Percentiles rank a stretch among this genome's conserved stretches.
These are phyloP conservation scores for Blastomyces gilchristii DNA, from an alignment of 2,329 filamentous ascomycete species.

Conservation along the genomic window DNA sequence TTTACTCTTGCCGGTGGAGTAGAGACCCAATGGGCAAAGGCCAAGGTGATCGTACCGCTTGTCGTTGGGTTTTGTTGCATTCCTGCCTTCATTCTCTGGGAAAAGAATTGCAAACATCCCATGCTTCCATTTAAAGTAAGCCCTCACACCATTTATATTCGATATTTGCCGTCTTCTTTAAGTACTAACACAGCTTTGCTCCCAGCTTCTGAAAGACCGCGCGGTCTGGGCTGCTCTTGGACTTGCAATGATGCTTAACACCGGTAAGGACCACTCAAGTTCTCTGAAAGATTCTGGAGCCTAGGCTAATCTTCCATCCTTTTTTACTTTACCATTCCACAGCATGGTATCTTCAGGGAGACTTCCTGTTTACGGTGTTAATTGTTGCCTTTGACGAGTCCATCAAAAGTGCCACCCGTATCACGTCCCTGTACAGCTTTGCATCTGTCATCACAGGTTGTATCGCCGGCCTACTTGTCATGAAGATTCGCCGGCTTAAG, in stretches of 20 bases:
- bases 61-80: conserved; percentile 42
- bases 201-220: conserved; percentile 49
- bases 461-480: conserved; percentile 48
- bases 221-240: conserved; percentile 54
- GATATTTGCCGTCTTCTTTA: not conserved
- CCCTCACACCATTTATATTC: not conserved
- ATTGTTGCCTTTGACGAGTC: conserved; percentile 52
- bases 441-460: conserved; percentile 49
- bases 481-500: conserved; percentile 50
- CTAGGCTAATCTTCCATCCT: not conserved
- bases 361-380: conserved; percentile 55
- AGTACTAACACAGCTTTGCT: conserved; percentile 5
- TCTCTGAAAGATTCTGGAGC: not conserved
- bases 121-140: conserved; percentile 48
- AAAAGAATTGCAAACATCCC: conserved; percentile 41
- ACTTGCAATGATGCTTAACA: conserved; percentile 48
- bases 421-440: conserved; percentile 51
- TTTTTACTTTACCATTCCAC: not conserved
- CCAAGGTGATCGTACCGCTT: conserved; percentile 43
- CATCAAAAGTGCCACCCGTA: conserved; percentile 47
- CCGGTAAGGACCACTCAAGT: conserved; percentile 24
- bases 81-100: conserved; percentile 46
- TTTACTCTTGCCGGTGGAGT: conserved; percentile 48
- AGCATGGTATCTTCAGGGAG: conserved; percentile 52
- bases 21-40: conserved; percentile 40